Percentiles rank a stretch among this genome's conserved stretches.
Conservation (phyloP, 805 yeast species). For the Yarrowia sp. region DNA sequence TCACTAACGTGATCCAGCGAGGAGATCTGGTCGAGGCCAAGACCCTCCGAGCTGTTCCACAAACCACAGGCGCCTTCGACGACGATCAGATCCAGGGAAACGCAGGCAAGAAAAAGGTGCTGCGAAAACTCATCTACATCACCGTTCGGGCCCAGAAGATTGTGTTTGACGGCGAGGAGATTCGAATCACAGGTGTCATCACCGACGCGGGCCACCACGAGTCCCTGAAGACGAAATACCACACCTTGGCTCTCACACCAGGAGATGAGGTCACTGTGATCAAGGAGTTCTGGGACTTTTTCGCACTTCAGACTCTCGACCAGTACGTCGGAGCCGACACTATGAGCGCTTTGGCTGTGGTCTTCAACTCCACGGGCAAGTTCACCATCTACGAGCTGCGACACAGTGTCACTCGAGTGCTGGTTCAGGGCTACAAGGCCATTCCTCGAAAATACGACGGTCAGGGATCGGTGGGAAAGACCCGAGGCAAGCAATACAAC, state of each 20-base stretch:
- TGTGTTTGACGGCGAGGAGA: constrained; percentile 24
- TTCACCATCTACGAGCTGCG: constrained; percentile 21
- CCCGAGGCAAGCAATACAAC: constrained; percentile 23
- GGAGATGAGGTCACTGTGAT: constrained; percentile 20
- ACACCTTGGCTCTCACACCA: constrained; percentile 17
- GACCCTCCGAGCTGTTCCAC: constrained; percentile 23
- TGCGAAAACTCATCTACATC: constrained; percentile 7
- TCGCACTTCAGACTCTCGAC: constrained; percentile 16
- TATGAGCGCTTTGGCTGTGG: constrained; percentile 23
- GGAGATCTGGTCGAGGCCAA: constrained; percentile 25
- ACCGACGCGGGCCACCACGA: constrained; percentile 22
- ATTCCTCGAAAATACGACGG: constrained; percentile 26
- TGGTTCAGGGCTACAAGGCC: constrained; percentile 24
- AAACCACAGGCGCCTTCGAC: constrained; percentile 13
- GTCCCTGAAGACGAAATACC: constrained; percentile 16
- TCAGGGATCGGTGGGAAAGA: constrained; percentile 19
- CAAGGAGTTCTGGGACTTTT: constrained; percentile 23
- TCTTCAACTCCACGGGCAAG: constrained; percentile 18
- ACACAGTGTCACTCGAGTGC: constrained; percentile 19
- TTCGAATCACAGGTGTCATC: constrained; percentile 22
- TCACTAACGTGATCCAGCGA: constrained; percentile 11
- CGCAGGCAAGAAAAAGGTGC: constrained; percentile 19
- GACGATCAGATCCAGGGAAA: constrained; percentile 22
- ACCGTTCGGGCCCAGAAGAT: constrained; percentile 3
- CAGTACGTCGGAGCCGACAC: constrained; percentile 13